Percentiles rank a stretch among this genome's conserved stretches.
Evolutionary conservation across 2,329 filamentous ascomycete genomes (phyloP).

Genomic region (Trichocomaceae sp.): DNA sequence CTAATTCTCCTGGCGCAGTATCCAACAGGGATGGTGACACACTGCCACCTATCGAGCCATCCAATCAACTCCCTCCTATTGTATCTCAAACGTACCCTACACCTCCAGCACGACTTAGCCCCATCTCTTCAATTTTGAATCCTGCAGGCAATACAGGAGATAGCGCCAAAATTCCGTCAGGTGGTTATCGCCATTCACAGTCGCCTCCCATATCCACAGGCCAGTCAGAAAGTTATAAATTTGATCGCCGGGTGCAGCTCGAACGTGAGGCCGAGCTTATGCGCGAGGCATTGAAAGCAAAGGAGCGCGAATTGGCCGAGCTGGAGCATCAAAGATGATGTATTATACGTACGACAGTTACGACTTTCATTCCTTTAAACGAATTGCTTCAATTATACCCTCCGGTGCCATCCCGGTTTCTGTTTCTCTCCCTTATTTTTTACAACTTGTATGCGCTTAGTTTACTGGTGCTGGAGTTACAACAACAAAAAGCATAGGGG

Average conservation of each 20-base stretch:
- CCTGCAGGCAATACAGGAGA: slow-evolving; percentile 31
- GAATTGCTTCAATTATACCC: background rate
- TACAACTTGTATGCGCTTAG: background rate
- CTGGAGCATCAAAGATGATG: slow-evolving; percentile 25
- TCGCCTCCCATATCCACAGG: slow-evolving; percentile 18
- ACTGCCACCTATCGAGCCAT: slow-evolving; percentile 23
- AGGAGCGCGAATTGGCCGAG: slow-evolving; percentile 64
- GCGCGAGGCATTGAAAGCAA: slow-evolving; percentile 63
- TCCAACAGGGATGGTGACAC: slow-evolving; percentile 27
- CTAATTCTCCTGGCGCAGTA: slow-evolving; percentile 16
- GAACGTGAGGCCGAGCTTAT: slow-evolving; percentile 70
- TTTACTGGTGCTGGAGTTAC: background rate
- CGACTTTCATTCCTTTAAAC: background rate
- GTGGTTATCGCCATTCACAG: slow-evolving; percentile 22
- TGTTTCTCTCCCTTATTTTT: background rate
- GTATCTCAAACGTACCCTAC: slow-evolving; percentile 29
- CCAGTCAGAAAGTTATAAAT: slow-evolving; percentile 44
- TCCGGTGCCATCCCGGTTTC: background rate
- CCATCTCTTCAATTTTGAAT: slow-evolving; percentile 70
- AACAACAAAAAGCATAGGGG: background rate
- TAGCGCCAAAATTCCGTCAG: slow-evolving; percentile 16
- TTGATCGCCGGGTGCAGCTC: slow-evolving; percentile 59
- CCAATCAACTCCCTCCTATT: slow-evolving; percentile 35
- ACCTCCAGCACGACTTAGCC: slow-evolving; percentile 58
- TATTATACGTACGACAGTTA: background rate